A percentile compares a stretch with the other conserved stretches of the same genome.
These are phyloP conservation scores for Solanum sejunctum DNA, from an alignment of 257 asterid genomes.

Conservation along the genomic window DNA sequence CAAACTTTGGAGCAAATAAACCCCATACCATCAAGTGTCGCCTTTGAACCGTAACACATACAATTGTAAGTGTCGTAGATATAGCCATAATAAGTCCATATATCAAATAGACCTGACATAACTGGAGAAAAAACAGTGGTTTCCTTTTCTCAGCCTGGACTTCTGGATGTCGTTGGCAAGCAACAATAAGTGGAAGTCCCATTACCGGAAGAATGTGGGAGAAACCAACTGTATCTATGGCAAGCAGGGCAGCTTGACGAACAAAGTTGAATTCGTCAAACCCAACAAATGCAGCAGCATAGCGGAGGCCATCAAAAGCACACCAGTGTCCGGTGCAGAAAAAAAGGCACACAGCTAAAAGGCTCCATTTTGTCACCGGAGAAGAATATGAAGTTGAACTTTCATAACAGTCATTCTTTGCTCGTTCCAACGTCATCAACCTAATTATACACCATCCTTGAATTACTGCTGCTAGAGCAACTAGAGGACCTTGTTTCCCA, in stretches of 20 bases:
- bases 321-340: conserved; percentile 98
- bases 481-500: conserved; percentile 92
- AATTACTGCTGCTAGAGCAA: conserved; percentile 38
- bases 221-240: conserved; percentile 78
- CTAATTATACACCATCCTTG: conserved; percentile 85
- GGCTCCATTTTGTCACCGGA: conserved; percentile 77
- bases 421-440: conserved; percentile 25
- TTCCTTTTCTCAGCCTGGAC: conserved; percentile 20
- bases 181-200: conserved; percentile 72
- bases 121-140: conserved; percentile 21
- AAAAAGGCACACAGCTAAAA: conserved; percentile 70
- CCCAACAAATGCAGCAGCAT: conserved; percentile 90
- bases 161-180: conserved; percentile 13
- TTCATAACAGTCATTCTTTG: conserved; percentile 12
- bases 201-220: conserved; percentile 77
- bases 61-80: conserved; percentile 55
- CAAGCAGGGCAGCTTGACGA: conserved; percentile 78
- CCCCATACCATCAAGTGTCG: conserved; percentile 99
- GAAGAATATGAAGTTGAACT: conserved; percentile 44
- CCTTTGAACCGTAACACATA: conserved; percentile 78
- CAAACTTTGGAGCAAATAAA: conserved; percentile 91
- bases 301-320: conserved; percentile 94
- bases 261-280: conserved; percentile 83
- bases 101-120: conserved; percentile 76
- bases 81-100: conserved; percentile 56